Conservation (phyloP, 1,284 basidiomycete species). For the Rhizoctonia solani region DNA sequence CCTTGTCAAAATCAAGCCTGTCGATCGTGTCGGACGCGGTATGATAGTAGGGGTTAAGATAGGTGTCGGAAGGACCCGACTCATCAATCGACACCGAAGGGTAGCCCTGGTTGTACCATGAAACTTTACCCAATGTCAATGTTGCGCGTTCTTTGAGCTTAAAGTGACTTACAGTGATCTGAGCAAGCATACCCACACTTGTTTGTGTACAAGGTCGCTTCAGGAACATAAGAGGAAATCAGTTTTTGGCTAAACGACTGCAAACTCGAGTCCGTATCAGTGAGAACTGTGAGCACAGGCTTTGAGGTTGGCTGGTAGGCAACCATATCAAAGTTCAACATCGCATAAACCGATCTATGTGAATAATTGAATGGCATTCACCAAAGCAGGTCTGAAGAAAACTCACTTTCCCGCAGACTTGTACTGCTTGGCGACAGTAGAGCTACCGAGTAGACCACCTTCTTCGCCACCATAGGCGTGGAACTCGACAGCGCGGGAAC, state of each 20-base stretch:
- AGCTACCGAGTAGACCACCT: constrained; percentile 34
- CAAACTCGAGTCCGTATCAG: constrained; percentile 28
- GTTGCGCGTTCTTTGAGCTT: not conserved
- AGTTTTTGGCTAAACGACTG: constrained; percentile 23
- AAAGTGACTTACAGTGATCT: constrained; percentile 23
- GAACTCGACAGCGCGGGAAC: constrained; percentile 27
- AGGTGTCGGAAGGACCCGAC: constrained; percentile 27
- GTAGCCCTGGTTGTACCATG: constrained; percentile 34
- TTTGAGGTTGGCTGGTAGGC: constrained; percentile 32
- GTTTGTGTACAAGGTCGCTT: constrained; percentile 30
- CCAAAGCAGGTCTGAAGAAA: not conserved
- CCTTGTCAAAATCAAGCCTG: constrained; percentile 30
- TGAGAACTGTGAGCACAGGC: constrained; percentile 30
- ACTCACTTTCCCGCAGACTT: constrained; percentile 31
- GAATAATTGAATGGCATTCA: not conserved
- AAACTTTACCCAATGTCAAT: constrained; percentile 1
- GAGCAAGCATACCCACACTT: constrained; percentile 35
- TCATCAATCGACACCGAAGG: constrained; percentile 28
- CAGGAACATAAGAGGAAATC: constrained; percentile 34
- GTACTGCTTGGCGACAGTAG: constrained; percentile 30
- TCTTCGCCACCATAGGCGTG: constrained; percentile 36
- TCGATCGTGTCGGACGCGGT: constrained; percentile 31
- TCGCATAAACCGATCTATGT: constrained; percentile 22
- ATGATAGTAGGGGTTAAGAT: constrained; percentile 35
- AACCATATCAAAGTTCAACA: constrained; percentile 37